These are phyloP conservation scores for Trametes cingulata DNA, from an alignment of 768 basidiomycete species.

Conservation along the genomic window DNA sequence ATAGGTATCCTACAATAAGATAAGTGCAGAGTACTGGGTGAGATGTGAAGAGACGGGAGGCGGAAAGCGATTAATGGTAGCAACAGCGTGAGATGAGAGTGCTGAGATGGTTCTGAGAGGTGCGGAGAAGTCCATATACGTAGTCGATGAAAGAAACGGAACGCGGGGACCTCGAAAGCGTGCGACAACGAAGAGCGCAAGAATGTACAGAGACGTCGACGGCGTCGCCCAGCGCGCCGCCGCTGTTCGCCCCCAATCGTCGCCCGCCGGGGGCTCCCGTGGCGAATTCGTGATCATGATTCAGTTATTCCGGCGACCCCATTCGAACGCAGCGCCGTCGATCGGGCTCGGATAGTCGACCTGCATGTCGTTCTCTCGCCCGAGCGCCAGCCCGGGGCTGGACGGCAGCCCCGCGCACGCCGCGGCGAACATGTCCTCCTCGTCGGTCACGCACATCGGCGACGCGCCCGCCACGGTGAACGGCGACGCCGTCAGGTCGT, in stretches of 20 bases:
- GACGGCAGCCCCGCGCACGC: constrained; percentile 4
- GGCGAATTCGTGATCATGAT: background rate
- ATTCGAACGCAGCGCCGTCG: constrained; percentile 17
- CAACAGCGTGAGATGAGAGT: constrained; percentile 6
- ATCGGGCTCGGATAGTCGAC: constrained; percentile 28
- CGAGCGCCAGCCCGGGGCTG: constrained; percentile 11
- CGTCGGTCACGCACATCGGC: constrained; percentile 8
- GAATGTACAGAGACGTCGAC: background rate
- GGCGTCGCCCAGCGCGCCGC: background rate
- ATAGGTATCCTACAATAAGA: constrained; percentile 8
- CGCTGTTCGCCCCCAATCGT: background rate
- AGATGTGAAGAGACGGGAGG: background rate
- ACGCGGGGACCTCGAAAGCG: constrained; percentile 4
- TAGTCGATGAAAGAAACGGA: background rate
- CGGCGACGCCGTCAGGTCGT: constrained; percentile 10
- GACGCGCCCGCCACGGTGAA: constrained; percentile 9
- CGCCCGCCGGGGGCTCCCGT: background rate
- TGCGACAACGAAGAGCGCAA: background rate
- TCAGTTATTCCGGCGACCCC: constrained; percentile 3
- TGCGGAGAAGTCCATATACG: background rate
- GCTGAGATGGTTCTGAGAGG: background rate
- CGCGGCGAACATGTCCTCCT: constrained; percentile 16
- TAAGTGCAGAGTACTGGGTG: too few relatives aligned
- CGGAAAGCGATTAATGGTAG: constrained; percentile 6
- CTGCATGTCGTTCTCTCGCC: constrained; percentile 14